Base-by-base conservation (phyloP, 1,284 basidiomycete genomes). In the Puccinia polysora region DNA sequence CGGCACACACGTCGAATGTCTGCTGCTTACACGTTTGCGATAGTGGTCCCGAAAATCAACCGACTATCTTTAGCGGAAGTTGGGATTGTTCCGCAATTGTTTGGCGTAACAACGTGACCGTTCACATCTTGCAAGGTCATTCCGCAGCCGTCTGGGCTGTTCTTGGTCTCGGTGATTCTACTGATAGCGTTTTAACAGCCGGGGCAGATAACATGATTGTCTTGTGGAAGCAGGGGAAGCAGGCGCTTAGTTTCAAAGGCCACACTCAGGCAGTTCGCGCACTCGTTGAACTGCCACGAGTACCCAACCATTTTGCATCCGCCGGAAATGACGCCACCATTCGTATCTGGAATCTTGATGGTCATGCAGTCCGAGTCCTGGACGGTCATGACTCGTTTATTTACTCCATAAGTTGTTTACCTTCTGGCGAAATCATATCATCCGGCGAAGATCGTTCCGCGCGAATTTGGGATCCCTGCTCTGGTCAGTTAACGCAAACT, bases 41-140 rank as follows among this genome's bases (percentile, higher is more conserved):
- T 2, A 32, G 47, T 25, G 62, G 60, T 4, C 59, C 65, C 20
- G 74, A 73, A 36, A 12, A 69, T 2, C 49, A 74, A 34, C 79
- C 78, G 73, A 65, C 55, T 23, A 55, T 62, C 15, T 65, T 25
- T n/a, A 69, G 67, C n/a, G 95, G 95, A 23, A 95, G 91, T 73
- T 98, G 95, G 95, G 96, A 98, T 81, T 95, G 92, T 77, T 93
- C 93, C 0, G 95, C 91, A 23, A 90, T 90, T 80, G 87, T 99
- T 0, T 99, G 96, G 96, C 88, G 86, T 79, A 82, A 90, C 78
- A 91, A 89, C 78, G 81, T 87, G 76, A 83, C 88, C 74, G 83
- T 84, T 2, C 86, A 90, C 75, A 89, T 89, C 74, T 84, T 98
- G 64, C 85, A 86, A 77, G 91, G 88, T 8, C 96, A 98, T 78